Evolutionary conservation across 805 yeast genomes (phyloP).

Genomic region (Starmerella potacharoeniae): DNA sequence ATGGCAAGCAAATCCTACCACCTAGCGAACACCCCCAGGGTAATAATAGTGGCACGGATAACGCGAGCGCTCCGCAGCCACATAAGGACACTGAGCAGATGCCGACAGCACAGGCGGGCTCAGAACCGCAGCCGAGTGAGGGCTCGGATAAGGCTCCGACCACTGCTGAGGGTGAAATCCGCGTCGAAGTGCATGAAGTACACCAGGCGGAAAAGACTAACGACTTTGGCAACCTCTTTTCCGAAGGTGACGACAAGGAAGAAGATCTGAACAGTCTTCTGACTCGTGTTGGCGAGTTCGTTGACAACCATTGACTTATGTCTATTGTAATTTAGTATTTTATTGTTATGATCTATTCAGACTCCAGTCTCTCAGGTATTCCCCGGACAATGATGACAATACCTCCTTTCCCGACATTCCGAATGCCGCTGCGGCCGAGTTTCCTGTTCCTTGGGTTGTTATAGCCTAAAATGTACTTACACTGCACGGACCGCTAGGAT

Average conservation of each 20-base stretch:
- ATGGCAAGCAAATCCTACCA: too few species aligned
- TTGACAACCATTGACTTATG: conserved; percentile 11
- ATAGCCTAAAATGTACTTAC: neutral
- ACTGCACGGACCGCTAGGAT: conserved; percentile 1
- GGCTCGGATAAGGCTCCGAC: neutral
- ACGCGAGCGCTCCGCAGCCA: neutral
- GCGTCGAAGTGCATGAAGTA: neutral
- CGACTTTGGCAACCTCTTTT: neutral
- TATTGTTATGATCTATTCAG: neutral
- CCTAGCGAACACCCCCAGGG: neutral
- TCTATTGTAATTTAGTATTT: conserved; percentile 2
- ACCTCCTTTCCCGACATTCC: too few species aligned
- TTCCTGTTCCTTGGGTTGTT: neutral
- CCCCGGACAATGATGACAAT: too few species aligned
- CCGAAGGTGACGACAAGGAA: conserved; percentile 7
- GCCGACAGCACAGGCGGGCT: neutral
- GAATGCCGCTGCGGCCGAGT: too few species aligned
- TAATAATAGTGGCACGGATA: neutral
- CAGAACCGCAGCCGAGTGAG: neutral
- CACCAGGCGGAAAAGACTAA: neutral
- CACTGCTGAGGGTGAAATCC: neutral
- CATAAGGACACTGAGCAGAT: neutral
- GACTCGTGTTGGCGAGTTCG: conserved; percentile 18
- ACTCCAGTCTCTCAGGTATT: neutral
- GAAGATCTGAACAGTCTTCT: conserved; percentile 16